Conservation (phyloP, 2,329 filamentous ascomycete genomes). For the Pyricularia sp. region DNA sequence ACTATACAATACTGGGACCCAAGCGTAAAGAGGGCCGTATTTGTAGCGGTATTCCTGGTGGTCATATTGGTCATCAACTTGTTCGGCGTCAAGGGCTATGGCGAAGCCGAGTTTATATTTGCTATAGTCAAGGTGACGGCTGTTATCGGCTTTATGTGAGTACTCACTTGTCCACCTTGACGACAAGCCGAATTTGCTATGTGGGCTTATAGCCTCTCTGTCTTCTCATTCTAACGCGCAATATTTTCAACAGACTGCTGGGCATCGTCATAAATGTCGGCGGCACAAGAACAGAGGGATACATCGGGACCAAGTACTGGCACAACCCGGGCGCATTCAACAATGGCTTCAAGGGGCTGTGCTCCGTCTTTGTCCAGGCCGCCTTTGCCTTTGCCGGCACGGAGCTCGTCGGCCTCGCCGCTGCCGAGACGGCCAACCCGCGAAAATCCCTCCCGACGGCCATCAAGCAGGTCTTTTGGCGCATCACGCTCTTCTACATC, state of each 20-base stretch:
- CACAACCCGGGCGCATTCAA: constrained; percentile 71
- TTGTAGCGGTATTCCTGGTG: constrained; percentile 72
- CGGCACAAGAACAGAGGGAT: constrained; percentile 61
- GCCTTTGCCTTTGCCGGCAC: constrained; percentile 71
- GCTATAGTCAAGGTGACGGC: constrained; percentile 79
- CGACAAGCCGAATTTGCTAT: background rate
- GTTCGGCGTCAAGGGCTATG: constrained; percentile 81
- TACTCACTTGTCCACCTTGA: no score
- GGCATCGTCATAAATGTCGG: constrained; percentile 81
- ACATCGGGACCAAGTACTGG: constrained; percentile 77
- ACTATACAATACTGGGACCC: constrained; percentile 75
- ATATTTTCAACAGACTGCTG: constrained; percentile 48
- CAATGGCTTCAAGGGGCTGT: constrained; percentile 76
- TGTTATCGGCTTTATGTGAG: constrained; percentile 80
- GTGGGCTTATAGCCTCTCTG: constrained; percentile 8
- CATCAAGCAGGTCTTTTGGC: constrained; percentile 92
- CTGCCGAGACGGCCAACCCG: constrained; percentile 70
- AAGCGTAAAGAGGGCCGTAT: constrained; percentile 57
- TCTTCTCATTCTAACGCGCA: background rate
- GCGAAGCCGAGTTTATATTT: constrained; percentile 83
- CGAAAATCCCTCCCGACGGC: constrained; percentile 76
- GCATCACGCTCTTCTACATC: constrained; percentile 84
- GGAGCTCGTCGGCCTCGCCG: constrained; percentile 66
- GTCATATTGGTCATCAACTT: constrained; percentile 75
- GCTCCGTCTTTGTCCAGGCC: constrained; percentile 66